Conservation (phyloP, 441 rosid species). For the Erysimum pusillum region DNA sequence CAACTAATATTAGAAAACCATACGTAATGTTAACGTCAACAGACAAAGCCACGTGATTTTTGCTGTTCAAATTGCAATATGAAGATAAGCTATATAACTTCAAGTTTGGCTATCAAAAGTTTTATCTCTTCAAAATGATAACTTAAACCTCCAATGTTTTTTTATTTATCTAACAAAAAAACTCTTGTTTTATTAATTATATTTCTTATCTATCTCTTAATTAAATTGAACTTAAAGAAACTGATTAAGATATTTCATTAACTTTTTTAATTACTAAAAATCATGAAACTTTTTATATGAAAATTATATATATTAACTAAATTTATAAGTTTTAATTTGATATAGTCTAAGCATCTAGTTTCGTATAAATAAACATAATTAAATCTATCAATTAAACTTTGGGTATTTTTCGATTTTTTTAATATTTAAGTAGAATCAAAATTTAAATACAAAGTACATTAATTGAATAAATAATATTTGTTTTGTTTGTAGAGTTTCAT, state of each 20-base stretch:
- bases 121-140: background rate
- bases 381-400: background rate
- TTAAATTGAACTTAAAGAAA: background rate
- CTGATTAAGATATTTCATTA: background rate
- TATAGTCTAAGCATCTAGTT: background rate
- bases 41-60: background rate
- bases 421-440: background rate
- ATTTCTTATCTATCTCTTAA: background rate
- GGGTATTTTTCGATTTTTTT: too few relatives aligned
- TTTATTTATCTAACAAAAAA: background rate
- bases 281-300: background rate
- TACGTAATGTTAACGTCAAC: conserved; percentile 4
- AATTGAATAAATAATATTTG: background rate
- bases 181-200: background rate
- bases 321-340: background rate
- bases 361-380: background rate
- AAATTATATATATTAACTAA: background rate
- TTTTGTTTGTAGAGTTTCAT: background rate
- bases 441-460: background rate
- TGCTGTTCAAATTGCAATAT: background rate
- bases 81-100: background rate
- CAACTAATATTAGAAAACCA: conserved; percentile 7
- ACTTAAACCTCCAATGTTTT: background rate
- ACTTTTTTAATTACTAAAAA: background rate
- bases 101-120: background rate